Evolutionary conservation across 306 rosid genomes (phyloP), one percentile per base, ranked within the genome.

Genomic region (Aeschynomene evenia): DNA sequence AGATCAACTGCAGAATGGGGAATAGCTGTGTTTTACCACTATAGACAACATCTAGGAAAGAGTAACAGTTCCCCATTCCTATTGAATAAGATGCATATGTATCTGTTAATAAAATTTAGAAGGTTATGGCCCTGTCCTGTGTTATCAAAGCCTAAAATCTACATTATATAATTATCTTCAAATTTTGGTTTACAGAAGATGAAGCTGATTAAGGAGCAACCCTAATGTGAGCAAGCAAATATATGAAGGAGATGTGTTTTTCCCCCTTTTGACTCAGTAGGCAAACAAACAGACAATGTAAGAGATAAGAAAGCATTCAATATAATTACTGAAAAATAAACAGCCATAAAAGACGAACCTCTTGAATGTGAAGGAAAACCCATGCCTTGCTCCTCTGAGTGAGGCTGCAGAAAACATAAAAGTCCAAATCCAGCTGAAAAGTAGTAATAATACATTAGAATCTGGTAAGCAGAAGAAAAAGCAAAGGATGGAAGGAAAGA

Each of bases 321-420:
- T n/a, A 33, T 36, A 37, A 59, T 15, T 37, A 65, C 49, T 19
- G 56, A 65, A 72, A 64, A 64, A 22, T 29, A 59, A 52, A 70
- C 9, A 21, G 33, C 21, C 48, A 52, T 29, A 15, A 28, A 28
- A 28, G 31, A 28, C 4, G 63, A 63, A 77, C 82, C 82, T 73
- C 8, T 22, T 77, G 62, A 63, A 53, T 29, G 67, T 23, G 77
- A 24, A 37, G 66, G 63, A 68, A 73, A 77, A 42, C 13, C 71
- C 20, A 6, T 53, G 67, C 31, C 60, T 77, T 58, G 63, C 21
- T 68, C 68, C 71, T 73, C 77, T 56, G 74, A 56, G 13, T 63
- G 70, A 73, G 64, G 77, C 77, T 50, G 64, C 55, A 56, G 79
- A 54, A 68, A 73, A 77, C 85, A 81, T 77, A 50, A 22, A 68